Base-by-base conservation (phyloP, 495 filamentous ascomycete species). In the Letharia columbiana region DNA sequence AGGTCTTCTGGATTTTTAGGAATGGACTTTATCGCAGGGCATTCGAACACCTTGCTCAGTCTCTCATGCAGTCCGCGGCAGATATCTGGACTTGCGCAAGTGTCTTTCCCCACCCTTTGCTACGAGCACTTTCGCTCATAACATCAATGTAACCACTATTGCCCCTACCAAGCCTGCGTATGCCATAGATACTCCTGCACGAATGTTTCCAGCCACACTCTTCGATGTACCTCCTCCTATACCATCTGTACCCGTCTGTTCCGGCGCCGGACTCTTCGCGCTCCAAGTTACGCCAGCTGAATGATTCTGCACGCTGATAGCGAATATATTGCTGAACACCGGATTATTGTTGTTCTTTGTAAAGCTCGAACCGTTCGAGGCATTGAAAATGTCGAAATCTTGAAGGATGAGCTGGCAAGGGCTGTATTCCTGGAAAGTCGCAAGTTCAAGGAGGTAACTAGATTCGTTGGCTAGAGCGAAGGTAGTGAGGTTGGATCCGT, bases 351-450 rank as follows among this genome's bases (percentile, higher is more conserved):
- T 15, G 11, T 40, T 28, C 20, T 54, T 63, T 8, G 11, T 23
- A 23, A 63, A 56, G n/a, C 17, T 9, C 33, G 45, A 37, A 2
- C 20, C 40, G 4, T 8, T 52, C 7, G 47, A n/a, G 33, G 7
- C 20, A 18, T 54, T 40, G 4, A 54, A 12, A 39, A 6, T 40
- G 33, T 28, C 10, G 11, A 12, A 7, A 37, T 61, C 64, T 60
- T 15, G 5, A 33, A 61, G n/a, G 33, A 20, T 15, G 44, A 61
- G 23, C 2, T 61, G 58, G 57, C 64, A 66, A 20, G 56, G 57
- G 39, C 31, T 41, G 64, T 66, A 61, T 33, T 31, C 10, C 33
- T 66, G 47, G 44, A 45, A 66, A 4, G 44, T 13, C 12, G 20
- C 39, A 8, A 64, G 40, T 23, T 6, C 58, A 17, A 62, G 39